phyloP scores from a whole-genome alignment of 2,329 filamentous ascomycete species.

The Pestalotiopsis fici region DNA sequence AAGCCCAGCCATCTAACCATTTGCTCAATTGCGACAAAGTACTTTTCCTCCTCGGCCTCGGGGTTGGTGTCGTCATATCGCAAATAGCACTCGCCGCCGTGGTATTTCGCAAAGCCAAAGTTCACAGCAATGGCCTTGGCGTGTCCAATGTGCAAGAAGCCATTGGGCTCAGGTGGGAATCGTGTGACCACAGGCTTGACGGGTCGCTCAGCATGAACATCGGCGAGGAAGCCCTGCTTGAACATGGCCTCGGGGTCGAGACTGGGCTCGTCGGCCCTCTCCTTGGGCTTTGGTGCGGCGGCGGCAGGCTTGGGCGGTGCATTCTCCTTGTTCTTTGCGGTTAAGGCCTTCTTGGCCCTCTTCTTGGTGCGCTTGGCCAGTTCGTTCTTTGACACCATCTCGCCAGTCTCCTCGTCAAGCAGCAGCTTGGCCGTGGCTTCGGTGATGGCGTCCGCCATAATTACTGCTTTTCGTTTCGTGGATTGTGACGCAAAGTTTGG shows the following conservation, averaged over 20 bases:
- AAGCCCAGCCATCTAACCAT: slow-evolving; percentile 87
- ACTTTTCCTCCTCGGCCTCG: slow-evolving; percentile 86
- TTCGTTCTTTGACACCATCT: slow-evolving; percentile 66
- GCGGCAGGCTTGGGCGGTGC: slow-evolving; percentile 21
- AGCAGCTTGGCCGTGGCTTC: slow-evolving; percentile 58
- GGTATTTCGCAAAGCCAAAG: slow-evolving; percentile 87
- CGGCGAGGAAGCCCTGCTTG: slow-evolving; percentile 74
- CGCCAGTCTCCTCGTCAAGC: slow-evolving; percentile 65
- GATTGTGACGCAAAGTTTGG: not conserved
- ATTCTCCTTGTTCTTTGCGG: slow-evolving; percentile 24
- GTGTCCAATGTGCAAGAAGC: slow-evolving; percentile 90
- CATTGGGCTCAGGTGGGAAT: slow-evolving; percentile 88
- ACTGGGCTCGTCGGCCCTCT: slow-evolving; percentile 45
- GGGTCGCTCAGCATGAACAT: slow-evolving; percentile 70
- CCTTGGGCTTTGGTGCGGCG: slow-evolving; percentile 43
- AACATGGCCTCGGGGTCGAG: slow-evolving; percentile 71
- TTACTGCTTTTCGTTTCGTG: slow-evolving; percentile 5
- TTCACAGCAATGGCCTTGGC: slow-evolving; percentile 95
- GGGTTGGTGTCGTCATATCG: slow-evolving; percentile 96
- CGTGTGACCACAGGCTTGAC: slow-evolving; percentile 65
- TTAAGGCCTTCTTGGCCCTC: slow-evolving; percentile 53
- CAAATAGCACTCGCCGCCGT: slow-evolving; percentile 76
- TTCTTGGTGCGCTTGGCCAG: slow-evolving; percentile 63
- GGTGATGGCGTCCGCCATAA: slow-evolving; percentile 39
- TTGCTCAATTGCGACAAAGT: slow-evolving; percentile 86